Evolutionary conservation across 2,329 filamentous ascomycete genomes (phyloP).

Genomic region (Rugonectria rugulosa): DNA sequence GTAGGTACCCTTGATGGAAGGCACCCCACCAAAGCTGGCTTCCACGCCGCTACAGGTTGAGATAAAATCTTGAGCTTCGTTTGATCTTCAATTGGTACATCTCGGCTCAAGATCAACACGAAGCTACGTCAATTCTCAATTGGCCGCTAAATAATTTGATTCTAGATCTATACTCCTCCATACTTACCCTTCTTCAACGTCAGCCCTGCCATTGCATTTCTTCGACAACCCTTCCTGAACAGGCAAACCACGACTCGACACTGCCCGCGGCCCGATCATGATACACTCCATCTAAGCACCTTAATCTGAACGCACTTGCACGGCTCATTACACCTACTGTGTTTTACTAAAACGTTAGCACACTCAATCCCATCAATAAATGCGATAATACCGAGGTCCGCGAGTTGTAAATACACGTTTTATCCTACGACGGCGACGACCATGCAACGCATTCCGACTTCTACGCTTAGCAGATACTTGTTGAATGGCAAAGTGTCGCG

Average conservation of each 20-base stretch:
- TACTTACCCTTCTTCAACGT: too few species aligned
- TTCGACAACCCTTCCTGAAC: too few species aligned
- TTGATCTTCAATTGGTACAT: background rate
- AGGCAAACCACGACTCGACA: too few species aligned
- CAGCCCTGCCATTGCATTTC: too few species aligned
- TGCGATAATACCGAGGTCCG: too few species aligned
- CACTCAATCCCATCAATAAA: background rate
- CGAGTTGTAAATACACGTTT: background rate
- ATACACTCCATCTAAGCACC: too few species aligned
- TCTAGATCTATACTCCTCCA: too few species aligned
- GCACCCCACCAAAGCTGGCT: conserved; percentile 21
- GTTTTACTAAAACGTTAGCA: too few species aligned
- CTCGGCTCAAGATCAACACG: background rate
- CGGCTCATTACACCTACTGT: too few species aligned
- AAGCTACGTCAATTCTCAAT: background rate
- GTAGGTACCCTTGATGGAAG: too few species aligned
- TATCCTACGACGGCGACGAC: background rate
- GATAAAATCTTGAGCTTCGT: conserved; percentile 19
- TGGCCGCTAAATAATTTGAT: background rate
- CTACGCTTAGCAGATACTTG: conserved; percentile 57
- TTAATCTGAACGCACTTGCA: too few species aligned
- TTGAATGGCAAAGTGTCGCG: conserved; percentile 54
- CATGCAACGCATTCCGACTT: conserved; percentile 55
- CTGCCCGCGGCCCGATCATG: too few species aligned
- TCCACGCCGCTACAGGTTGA: conserved; percentile 12